Conservation (phyloP, 2,329 filamentous ascomycete species). For the Curvularia sp. region DNA sequence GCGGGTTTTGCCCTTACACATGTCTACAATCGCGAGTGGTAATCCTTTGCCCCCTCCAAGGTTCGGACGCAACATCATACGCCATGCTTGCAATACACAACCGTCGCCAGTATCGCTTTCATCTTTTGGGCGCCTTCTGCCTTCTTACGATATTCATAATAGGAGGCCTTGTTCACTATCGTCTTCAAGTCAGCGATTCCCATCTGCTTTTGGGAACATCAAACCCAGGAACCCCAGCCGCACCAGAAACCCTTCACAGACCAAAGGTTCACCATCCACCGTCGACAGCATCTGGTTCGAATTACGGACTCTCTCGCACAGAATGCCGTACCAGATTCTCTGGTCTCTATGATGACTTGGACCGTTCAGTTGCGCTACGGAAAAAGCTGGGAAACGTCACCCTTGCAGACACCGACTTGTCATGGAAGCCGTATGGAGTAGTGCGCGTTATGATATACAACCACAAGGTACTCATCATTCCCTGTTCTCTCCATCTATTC, state of each 20-base stretch:
- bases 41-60: background rate
- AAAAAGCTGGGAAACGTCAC: slow-evolving; percentile 24
- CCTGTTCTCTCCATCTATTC: background rate
- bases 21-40: background rate
- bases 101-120: slow-evolving; percentile 8
- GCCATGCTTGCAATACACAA: slow-evolving; percentile 7
- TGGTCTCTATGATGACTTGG: slow-evolving; percentile 33
- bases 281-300: background rate
- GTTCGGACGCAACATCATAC: background rate
- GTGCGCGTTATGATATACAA: slow-evolving; percentile 43
- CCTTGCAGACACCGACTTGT: slow-evolving; percentile 29
- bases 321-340: slow-evolving; percentile 34
- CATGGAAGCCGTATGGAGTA: slow-evolving; percentile 28
- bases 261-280: background rate
- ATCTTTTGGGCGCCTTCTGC: slow-evolving; percentile 6
- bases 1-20: too few relatives aligned
- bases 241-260: background rate
- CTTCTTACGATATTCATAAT: slow-evolving; percentile 7
- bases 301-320: slow-evolving; percentile 3
- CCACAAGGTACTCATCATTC: slow-evolving; percentile 26
- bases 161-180: slow-evolving; percentile 13
- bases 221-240: background rate
- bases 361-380: slow-evolving; percentile 24
- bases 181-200: slow-evolving; percentile 3
- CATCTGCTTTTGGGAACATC: background rate